A percentile compares a stretch with the other conserved stretches of the same genome.
These are phyloP conservation scores for Nemania sp. DNA, from an alignment of 2,329 filamentous ascomycete species.

Conservation along the genomic window DNA sequence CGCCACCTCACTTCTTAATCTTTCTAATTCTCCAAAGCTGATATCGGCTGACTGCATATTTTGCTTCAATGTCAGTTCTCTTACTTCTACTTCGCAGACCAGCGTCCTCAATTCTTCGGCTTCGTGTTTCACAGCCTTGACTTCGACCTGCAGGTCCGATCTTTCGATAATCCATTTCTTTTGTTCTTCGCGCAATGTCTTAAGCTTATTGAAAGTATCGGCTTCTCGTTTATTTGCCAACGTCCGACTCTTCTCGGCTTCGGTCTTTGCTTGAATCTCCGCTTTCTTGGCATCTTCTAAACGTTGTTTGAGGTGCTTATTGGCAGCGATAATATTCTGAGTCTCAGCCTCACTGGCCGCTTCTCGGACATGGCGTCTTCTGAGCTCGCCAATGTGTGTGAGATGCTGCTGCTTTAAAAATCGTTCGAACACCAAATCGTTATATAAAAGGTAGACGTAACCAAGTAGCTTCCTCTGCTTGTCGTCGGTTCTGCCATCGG, in stretches of 20 bases:
- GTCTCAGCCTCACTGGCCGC: constrained; percentile 80
- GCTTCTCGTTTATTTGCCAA: constrained; percentile 79
- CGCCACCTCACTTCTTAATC: constrained; percentile 61
- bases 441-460: constrained; percentile 75
- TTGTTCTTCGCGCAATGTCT: constrained; percentile 68
- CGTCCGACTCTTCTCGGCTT: constrained; percentile 70
- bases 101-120: constrained; percentile 66
- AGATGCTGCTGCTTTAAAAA: constrained; percentile 85
- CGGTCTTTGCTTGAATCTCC: constrained; percentile 70
- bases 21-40: constrained; percentile 62
- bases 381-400: constrained; percentile 77
- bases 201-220: constrained; percentile 68
- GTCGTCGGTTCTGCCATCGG: constrained; percentile 25
- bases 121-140: constrained; percentile 62
- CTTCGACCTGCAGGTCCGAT: constrained; percentile 58
- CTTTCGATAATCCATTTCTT: constrained; percentile 65
- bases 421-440: constrained; percentile 80
- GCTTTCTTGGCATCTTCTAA: constrained; percentile 73
- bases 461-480: constrained; percentile 63
- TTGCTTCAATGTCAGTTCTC: constrained; percentile 66
- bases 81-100: constrained; percentile 69
- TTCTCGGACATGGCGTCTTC: constrained; percentile 73
- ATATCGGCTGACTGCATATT: constrained; percentile 65
- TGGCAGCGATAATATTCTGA: constrained; percentile 77
- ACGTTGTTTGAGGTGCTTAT: constrained; percentile 72